Base-by-base conservation (phyloP, 1,284 basidiomycete genomes). In the Calocybe gambosa region DNA sequence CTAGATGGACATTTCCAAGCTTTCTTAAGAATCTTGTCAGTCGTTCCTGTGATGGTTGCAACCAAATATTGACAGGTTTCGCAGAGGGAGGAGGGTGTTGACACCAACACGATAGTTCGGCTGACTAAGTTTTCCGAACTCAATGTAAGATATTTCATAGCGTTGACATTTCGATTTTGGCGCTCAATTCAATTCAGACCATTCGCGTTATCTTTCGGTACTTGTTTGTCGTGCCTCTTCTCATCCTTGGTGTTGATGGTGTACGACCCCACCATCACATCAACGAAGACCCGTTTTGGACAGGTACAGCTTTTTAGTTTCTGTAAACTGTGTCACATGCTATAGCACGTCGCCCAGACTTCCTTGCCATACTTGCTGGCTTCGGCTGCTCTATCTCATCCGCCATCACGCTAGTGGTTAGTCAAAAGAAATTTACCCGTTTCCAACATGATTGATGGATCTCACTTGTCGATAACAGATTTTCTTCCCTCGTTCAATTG, bases 81-180 rank as follows among this genome's bases (percentile, higher is more conserved):
- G 4, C 46, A 78, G 75, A 71, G 75, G 62, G 62, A 57, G 37
- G 75, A 80, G 56, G 73, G 75, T 3, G 80, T 86, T 8, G 85
- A 89, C 42, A 69, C 55, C 15, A 65, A 57, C 25, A 85, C 82
- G 1, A 70, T 89, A 39, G 71, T 86, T 31, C 76, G 85, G 16
- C 63, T 89, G 38, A 82, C 80, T 13, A 87, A 82, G 51, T 89
- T 86, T 59, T 82, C 85, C 36, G 86, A 89, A 58, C 62, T 89
- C 38, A 89, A 89, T 53, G 85, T 89, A 53, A 34, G 31, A 13
- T n/a, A 15, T 34, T 16, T 12, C 5, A 29, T 5, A 29, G 3
- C 5, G 10, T 12, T 29, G 28, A 9, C 9, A 9, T 29, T n/a
- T 4, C 5, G 33, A 82, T 64, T 3, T 4, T 23, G 15, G 25